Base-by-base conservation (phyloP, 495 filamentous ascomycete genomes). In the Aspergillus nidulans region DNA sequence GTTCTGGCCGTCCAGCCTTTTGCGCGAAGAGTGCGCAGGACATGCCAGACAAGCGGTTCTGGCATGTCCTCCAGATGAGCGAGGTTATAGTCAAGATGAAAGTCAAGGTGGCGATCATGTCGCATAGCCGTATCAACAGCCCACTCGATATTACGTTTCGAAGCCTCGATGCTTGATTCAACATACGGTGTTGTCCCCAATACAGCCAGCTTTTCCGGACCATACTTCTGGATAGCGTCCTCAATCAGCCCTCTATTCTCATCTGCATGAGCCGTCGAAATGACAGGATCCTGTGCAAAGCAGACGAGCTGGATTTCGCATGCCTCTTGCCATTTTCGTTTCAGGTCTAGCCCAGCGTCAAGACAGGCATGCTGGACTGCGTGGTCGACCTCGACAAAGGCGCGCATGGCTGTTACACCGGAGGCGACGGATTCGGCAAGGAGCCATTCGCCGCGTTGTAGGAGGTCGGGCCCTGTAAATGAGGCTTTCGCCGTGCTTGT, bases 1-100 rank as follows among this genome's bases (percentile, higher is more conserved):
- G 56, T 53, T 1, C 26, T 32, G 1, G 34, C 47, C 3, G 71
- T 67, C 83, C 85, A 88, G 6, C 69, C 56, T 28, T 69, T 62
- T 25, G 63, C 56, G 45, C 74, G 65, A 10, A 88, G 72, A 1
- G 67, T 66, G 2, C 75, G 56, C 16, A 89, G 46, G 4, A 82
- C 81, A 43, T 79, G 64, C 71, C 76, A 78, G 2, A 84, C 69
- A 23, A 84, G 58, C 0, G 82, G 71, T 46, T 77, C 66, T 26
- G 61, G 76, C 1, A 50, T 61, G 4, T 49, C 32, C 18, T 36
- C 32, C 0, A 15, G 32, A 15, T 61, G 18, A 48, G 84, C 77
- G 6, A 90, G 68, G 57, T 85, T 80, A 63, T 90, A 90, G 63
- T 90, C 88, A 0, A 90, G 73, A 63, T 91, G 88, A 38, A 90